Evolutionary conservation across 345 rosid species (phyloP).

Genomic region (Firmiana major): DNA sequence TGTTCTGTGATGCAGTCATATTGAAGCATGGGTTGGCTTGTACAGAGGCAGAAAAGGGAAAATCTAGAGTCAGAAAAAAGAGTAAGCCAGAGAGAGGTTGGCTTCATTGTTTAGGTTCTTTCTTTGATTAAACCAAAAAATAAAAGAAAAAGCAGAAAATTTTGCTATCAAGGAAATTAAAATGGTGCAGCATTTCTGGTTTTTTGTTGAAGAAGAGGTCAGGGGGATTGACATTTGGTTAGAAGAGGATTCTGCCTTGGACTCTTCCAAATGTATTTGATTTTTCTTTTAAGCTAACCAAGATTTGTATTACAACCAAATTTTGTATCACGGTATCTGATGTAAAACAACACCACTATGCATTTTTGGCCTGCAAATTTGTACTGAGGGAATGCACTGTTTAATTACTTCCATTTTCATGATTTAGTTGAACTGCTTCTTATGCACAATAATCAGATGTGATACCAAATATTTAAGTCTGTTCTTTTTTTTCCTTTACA

Average conservation of each 20-base stretch:
- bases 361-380: not conserved
- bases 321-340: not conserved
- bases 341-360: not conserved
- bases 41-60: not conserved
- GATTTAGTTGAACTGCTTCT: not conserved
- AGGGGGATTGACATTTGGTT: not conserved
- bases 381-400: not conserved
- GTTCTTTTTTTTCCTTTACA: not conserved
- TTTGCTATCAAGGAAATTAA: not conserved
- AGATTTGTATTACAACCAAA: not conserved
- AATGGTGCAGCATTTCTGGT: not conserved
- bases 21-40: constrained; percentile 10
- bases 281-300: not conserved
- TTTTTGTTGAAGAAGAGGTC: not conserved
- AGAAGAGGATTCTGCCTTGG: not conserved
- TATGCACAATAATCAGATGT: not conserved
- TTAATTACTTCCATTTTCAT: constrained; percentile 4
- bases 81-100: not conserved
- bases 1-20: constrained; percentile 67
- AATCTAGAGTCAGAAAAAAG: not conserved
- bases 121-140: not conserved
- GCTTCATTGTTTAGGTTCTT: constrained; percentile 1
- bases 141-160: not conserved
- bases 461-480: not conserved
- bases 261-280: not conserved